These are phyloP conservation scores for Globisporangium recalcitrans DNA, from an alignment of 352 stramenopile genomes.

Conservation along the genomic window DNA sequence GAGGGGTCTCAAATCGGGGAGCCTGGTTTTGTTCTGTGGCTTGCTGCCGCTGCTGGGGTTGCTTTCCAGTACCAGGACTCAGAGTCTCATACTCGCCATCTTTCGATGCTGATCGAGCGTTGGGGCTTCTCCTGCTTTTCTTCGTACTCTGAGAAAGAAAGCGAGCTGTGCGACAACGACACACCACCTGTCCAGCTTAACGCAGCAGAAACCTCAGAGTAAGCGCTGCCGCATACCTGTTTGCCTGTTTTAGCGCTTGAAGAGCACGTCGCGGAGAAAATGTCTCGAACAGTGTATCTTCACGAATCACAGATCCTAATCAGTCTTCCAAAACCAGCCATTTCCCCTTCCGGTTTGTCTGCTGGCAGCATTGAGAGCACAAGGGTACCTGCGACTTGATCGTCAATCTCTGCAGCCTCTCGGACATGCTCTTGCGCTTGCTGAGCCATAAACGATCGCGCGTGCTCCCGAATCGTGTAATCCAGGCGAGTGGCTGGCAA, in stretches of 20 bases:
- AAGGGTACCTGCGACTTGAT: conserved; percentile 38
- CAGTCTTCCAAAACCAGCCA: too few species aligned
- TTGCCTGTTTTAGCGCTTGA: conserved; percentile 33
- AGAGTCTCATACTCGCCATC: background rate
- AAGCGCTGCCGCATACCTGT: conserved; percentile 24
- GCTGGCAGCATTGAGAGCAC: background rate
- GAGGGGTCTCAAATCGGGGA: conserved; percentile 28
- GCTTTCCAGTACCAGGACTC: conserved; percentile 17
- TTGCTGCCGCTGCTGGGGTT: conserved; percentile 4
- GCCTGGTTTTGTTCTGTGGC: background rate
- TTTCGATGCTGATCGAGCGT: conserved; percentile 4
- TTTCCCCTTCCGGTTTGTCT: background rate
- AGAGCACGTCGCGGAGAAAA: conserved; percentile 53
- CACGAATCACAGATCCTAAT: background rate
- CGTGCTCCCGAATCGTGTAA: conserved; percentile 62
- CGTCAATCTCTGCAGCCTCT: conserved; percentile 26
- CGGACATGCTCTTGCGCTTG: conserved; percentile 40
- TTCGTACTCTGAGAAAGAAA: conserved; percentile 7
- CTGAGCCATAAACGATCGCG: conserved; percentile 47
- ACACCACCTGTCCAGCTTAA: background rate
- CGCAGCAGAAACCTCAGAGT: background rate
- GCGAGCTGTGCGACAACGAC: conserved; percentile 4
- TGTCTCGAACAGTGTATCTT: conserved; percentile 52
- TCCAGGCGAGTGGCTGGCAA: conserved; percentile 43
- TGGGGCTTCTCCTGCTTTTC: background rate